Percentiles rank a stretch among this genome's conserved stretches.
phyloP scores from a whole-genome alignment of 2,329 filamentous ascomycete species.

The Botrytis galanthina region DNA sequence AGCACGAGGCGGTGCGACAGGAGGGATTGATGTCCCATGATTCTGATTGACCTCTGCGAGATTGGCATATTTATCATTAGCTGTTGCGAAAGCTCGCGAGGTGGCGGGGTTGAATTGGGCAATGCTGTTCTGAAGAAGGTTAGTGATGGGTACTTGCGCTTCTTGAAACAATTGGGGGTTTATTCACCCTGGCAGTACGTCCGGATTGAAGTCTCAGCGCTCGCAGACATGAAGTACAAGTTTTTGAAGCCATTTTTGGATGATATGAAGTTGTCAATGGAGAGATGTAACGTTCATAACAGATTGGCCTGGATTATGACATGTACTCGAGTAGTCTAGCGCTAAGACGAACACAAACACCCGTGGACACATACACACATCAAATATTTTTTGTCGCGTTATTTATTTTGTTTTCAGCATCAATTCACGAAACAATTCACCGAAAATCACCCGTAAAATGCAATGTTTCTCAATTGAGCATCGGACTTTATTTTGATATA shows the following conservation, averaged over 20 bases:
- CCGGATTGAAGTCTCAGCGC: conserved; percentile 29
- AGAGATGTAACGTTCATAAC: neutral
- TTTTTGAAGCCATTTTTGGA: conserved; percentile 30
- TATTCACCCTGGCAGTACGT: conserved; percentile 25
- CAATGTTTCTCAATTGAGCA: neutral
- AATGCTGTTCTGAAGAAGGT: conserved; percentile 20
- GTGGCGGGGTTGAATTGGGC: neutral
- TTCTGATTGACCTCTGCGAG: conserved; percentile 26
- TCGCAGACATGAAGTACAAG: conserved; percentile 36
- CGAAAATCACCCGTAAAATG: neutral
- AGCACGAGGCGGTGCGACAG: conserved; percentile 22
- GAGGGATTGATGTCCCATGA: conserved; percentile 27
- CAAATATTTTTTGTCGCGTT: neutral
- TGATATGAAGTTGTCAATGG: neutral
- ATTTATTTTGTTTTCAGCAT: neutral
- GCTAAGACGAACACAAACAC: neutral
- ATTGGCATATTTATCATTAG: conserved; percentile 33
- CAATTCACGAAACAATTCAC: neutral
- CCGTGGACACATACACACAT: neutral
- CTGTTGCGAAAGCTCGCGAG: conserved; percentile 31
- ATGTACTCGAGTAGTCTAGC: neutral
- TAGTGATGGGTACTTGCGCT: conserved; percentile 5
- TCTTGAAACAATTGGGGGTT: neutral
- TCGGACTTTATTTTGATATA: neutral
- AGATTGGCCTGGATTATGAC: neutral